A percentile compares a stretch with the other conserved stretches of the same genome.
These are phyloP conservation scores for Zarea fungicola DNA, from an alignment of 2,329 filamentous ascomycete genomes.

Conservation along the genomic window DNA sequence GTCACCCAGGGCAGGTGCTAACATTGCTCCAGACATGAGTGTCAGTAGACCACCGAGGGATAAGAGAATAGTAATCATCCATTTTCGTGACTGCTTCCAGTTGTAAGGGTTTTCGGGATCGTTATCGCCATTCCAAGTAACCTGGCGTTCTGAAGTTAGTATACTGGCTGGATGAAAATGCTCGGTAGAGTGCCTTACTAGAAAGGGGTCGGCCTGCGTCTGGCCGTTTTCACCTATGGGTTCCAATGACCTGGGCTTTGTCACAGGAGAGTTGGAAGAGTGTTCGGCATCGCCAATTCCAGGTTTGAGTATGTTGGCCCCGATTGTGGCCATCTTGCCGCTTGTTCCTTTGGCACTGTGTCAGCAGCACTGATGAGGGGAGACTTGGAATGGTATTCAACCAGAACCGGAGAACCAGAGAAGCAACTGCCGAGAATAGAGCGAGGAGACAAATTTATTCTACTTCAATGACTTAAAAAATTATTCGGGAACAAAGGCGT, in stretches of 20 bases:
- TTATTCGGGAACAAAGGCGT: too few relatives aligned
- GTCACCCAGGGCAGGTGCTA: slow-evolving; percentile 29
- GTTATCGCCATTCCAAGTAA: slow-evolving; percentile 44
- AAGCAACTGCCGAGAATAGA: too few relatives aligned
- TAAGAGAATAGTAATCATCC: slow-evolving; percentile 24
- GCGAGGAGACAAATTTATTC: too few relatives aligned
- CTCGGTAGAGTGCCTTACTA: neutral
- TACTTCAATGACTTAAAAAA: too few relatives aligned
- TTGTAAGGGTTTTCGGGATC: slow-evolving; percentile 29
- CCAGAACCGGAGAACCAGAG: too few relatives aligned
- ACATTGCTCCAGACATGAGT: slow-evolving; percentile 31
- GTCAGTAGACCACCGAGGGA: slow-evolving; percentile 31
- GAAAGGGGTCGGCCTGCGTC: neutral
- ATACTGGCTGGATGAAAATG: neutral
- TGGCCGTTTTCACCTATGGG: neutral
- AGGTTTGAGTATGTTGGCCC: neutral
- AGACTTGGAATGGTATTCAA: too few relatives aligned
- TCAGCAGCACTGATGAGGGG: too few relatives aligned
- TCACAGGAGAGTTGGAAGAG: neutral
- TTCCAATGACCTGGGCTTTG: neutral
- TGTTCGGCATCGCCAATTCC: neutral
- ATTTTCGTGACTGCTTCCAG: slow-evolving; percentile 15
- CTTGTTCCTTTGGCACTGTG: neutral
- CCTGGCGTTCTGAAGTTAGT: neutral
- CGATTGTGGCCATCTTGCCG: neutral